Percentiles rank a stretch among this genome's conserved stretches.
phyloP scores from a whole-genome alignment of 1,139 yeast genomes.

The Geotrichum carabidarum region DNA sequence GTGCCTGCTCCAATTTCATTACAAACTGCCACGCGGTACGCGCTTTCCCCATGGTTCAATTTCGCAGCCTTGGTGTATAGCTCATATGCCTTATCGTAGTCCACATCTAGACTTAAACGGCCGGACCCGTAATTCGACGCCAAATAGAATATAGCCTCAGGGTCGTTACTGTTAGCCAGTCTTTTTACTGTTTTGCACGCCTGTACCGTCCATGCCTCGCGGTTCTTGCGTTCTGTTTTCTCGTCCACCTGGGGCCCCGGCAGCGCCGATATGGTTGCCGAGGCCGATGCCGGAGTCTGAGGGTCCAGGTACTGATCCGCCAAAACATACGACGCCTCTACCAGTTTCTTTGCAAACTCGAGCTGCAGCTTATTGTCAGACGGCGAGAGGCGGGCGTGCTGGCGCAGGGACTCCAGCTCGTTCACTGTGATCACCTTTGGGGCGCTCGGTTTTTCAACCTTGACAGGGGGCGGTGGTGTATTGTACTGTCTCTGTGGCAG shows the following conservation, averaged over 20 bases:
- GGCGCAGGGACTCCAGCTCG: constrained; percentile 32
- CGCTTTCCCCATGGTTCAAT: constrained; percentile 52
- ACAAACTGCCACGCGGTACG: constrained; percentile 63
- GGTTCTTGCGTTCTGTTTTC: constrained; percentile 47
- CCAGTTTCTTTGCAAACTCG: constrained; percentile 37
- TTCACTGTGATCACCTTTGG: constrained; percentile 28
- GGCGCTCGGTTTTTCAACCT: background rate
- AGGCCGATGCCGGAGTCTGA: constrained; percentile 24
- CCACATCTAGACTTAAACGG: constrained; percentile 48
- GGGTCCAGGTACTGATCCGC: constrained; percentile 34
- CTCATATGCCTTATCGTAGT: constrained; percentile 56
- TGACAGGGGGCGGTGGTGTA: background rate
- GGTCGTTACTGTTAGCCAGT: constrained; percentile 42
- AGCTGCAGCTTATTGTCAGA: constrained; percentile 36
- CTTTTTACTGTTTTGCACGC: constrained; percentile 55
- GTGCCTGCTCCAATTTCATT: constrained; percentile 63
- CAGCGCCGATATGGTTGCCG: background rate
- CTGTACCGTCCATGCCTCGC: constrained; percentile 49
- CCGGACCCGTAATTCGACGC: constrained; percentile 60
- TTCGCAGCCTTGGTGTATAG: constrained; percentile 54
- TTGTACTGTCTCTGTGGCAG: constrained; percentile 23
- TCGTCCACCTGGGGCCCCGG: constrained; percentile 32
- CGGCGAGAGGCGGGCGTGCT: constrained; percentile 28
- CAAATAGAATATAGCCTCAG: constrained; percentile 51
- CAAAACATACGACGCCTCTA: constrained; percentile 34